Evolutionary conservation across 768 basidiomycete species (phyloP).

Genomic region (Pholiota molesta): DNA sequence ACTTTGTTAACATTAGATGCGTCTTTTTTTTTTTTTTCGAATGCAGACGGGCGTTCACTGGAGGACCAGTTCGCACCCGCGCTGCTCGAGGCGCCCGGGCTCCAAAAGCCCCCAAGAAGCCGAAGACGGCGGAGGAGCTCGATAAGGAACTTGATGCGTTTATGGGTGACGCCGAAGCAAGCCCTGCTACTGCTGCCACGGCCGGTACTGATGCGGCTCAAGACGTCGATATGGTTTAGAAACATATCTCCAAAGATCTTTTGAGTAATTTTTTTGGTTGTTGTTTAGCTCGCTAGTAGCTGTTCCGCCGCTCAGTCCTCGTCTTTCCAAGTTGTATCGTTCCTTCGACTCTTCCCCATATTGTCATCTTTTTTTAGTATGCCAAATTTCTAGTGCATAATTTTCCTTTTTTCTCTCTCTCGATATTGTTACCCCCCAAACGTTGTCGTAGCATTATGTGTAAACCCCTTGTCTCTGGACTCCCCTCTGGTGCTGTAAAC

Average conservation of each 20-base stretch:
- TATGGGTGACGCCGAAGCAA: constrained; percentile 62
- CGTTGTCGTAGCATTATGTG: too few relatives aligned
- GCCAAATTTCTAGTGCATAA: too few relatives aligned
- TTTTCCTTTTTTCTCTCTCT: too few relatives aligned
- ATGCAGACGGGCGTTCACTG: constrained; percentile 33
- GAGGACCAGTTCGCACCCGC: constrained; percentile 50
- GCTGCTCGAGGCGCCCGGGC: constrained; percentile 16
- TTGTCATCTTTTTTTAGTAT: background rate
- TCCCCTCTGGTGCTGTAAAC: background rate
- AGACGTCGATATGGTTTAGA: constrained; percentile 14
- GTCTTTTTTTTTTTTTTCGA: too few relatives aligned
- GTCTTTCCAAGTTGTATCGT: background rate
- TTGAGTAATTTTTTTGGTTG: background rate
- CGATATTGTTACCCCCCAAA: too few relatives aligned
- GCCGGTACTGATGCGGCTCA: constrained; percentile 27
- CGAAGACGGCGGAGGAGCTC: constrained; percentile 79
- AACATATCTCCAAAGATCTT: too few relatives aligned
- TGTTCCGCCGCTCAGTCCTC: background rate
- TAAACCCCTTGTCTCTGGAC: too few relatives aligned
- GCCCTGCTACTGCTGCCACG: constrained; percentile 14
- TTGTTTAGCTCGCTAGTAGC: background rate
- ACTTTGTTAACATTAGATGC: too few relatives aligned
- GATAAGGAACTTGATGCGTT: constrained; percentile 89
- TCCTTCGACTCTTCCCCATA: background rate
- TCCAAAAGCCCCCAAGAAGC: constrained; percentile 44